Conservation (phyloP, 106 monocot species). For the Triglochin maritima region DNA sequence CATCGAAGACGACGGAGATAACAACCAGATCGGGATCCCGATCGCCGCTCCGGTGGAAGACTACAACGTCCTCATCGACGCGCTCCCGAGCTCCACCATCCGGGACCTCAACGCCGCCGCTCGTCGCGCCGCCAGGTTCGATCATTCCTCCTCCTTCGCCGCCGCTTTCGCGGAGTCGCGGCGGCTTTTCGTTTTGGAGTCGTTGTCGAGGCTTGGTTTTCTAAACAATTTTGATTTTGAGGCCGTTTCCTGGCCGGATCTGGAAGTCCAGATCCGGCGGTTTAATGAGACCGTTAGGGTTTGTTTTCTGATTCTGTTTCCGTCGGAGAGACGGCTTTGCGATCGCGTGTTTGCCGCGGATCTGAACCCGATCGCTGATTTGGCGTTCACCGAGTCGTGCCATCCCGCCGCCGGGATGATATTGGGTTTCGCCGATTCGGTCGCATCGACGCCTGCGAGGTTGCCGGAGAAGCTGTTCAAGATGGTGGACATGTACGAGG, state of each 20-base stretch:
- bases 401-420: constrained; percentile 35
- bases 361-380: constrained; percentile 19
- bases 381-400: constrained; percentile 43
- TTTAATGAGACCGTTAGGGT: background rate
- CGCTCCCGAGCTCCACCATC: constrained; percentile 2
- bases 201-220: background rate
- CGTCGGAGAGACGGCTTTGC: constrained; percentile 15
- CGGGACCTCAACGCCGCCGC: constrained; percentile 3
- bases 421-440: constrained; percentile 52
- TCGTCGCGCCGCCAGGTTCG: background rate
- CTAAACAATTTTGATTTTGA: no score
- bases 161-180: background rate
- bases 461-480: constrained; percentile 58
- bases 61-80: constrained; percentile 3
- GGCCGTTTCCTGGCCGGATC: background rate
- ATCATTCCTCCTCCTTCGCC: background rate
- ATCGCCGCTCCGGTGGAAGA: constrained; percentile 3
- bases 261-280: constrained; percentile 2
- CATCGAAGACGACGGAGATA: no score
- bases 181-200: background rate
- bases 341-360: constrained; percentile 10
- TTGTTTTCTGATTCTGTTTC: constrained; percentile 3
- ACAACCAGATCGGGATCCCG: background rate
- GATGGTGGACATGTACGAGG: constrained; percentile 65
- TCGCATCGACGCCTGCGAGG: constrained; percentile 22